Conservation (phyloP, 2,329 filamentous ascomycete genomes). For the Dothideomycetes sp. region DNA sequence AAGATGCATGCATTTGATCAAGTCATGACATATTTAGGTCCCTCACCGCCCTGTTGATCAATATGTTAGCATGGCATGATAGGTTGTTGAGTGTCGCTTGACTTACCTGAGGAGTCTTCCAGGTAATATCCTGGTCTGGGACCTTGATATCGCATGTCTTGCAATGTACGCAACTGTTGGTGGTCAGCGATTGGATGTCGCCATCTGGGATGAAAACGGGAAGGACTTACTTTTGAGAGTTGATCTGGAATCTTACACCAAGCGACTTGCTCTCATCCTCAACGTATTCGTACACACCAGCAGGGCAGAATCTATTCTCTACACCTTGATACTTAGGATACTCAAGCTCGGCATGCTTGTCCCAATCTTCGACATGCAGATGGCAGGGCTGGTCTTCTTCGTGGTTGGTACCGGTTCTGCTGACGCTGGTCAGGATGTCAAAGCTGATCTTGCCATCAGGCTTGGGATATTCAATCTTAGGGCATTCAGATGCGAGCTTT, state of each 20-base stretch:
- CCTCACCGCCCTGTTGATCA: constrained; percentile 52
- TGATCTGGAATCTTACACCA: constrained; percentile 95
- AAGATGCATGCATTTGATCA: too few species aligned
- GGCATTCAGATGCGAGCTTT: constrained; percentile 65
- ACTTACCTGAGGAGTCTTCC: constrained; percentile 75
- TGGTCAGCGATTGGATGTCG: not conserved
- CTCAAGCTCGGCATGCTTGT: constrained; percentile 71
- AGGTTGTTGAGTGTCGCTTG: not conserved
- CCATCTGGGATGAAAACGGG: not conserved
- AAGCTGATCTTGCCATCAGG: constrained; percentile 92
- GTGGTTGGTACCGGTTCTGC: constrained; percentile 92
- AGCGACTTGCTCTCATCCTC: constrained; percentile 80
- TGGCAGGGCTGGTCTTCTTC: constrained; percentile 98
- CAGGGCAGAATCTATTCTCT: constrained; percentile 94
- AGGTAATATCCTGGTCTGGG: constrained; percentile 82
- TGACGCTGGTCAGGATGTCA: constrained; percentile 92
- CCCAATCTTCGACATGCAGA: constrained; percentile 90
- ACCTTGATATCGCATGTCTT: constrained; percentile 99
- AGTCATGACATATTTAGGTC: constrained; percentile 57
- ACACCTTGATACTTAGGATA: constrained; percentile 85
- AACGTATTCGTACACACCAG: constrained; percentile 95
- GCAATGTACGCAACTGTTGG: constrained; percentile 84
- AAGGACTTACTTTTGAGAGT: constrained; percentile 79
- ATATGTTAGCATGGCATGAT: not conserved
- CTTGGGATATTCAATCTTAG: constrained; percentile 93